phyloP scores from a whole-genome alignment of 2,329 filamentous ascomycete genomes.

The Aspergillus tubingensis region DNA sequence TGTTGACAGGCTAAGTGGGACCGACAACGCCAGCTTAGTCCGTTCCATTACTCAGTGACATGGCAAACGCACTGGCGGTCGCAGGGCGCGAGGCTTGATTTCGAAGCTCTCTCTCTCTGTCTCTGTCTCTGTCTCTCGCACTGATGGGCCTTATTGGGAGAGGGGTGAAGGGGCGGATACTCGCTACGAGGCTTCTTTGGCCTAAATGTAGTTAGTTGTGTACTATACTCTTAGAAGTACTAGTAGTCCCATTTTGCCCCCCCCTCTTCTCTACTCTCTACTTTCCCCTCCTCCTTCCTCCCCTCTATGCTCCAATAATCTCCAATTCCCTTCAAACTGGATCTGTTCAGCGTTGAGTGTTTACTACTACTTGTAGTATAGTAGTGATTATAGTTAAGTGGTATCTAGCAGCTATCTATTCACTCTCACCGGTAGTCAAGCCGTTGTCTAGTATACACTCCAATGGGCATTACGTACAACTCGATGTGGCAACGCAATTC shows the following conservation, averaged over 20 bases:
- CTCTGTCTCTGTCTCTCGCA: background rate
- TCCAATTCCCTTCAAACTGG: too few species aligned
- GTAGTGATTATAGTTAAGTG: too few species aligned
- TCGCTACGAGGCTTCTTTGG: background rate
- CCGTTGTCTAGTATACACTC: background rate
- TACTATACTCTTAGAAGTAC: too few species aligned
- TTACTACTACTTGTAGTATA: too few species aligned
- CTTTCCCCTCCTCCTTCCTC: background rate
- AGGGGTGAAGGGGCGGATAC: background rate
- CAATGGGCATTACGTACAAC: background rate
- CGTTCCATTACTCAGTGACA: slow-evolving; percentile 18
- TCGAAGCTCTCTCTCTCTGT: background rate
- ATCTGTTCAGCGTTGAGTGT: too few species aligned
- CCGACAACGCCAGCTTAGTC: slow-evolving; percentile 14
- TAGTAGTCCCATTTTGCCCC: background rate
- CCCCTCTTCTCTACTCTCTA: background rate
- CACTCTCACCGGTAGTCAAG: background rate
- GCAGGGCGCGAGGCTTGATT: slow-evolving; percentile 14
- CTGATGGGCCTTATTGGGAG: background rate
- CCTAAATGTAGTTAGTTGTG: background rate
- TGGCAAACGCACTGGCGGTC: slow-evolving; percentile 14
- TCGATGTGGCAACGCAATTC: slow-evolving; percentile 2
- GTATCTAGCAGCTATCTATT: too few species aligned
- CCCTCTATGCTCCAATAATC: too few species aligned
- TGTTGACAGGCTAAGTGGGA: slow-evolving; percentile 21